These are phyloP conservation scores for Leccinum truebloodii DNA, from an alignment of 768 basidiomycete genomes.

Conservation along the genomic window DNA sequence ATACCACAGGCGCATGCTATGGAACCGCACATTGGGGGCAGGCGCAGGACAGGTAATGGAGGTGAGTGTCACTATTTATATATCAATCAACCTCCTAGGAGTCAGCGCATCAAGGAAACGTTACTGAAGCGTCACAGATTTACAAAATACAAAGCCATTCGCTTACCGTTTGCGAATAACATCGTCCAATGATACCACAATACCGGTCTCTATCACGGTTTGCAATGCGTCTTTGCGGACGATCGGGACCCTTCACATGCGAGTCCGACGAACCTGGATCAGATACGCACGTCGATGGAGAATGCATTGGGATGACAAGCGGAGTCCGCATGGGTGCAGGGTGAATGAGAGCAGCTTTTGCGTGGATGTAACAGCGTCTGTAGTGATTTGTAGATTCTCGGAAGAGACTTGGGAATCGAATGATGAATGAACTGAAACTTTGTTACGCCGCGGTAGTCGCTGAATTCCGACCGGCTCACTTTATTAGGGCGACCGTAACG, in stretches of 20 bases:
- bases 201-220: slow-evolving; percentile 26
- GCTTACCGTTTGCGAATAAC: slow-evolving; percentile 31
- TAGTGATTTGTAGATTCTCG: too few relatives aligned
- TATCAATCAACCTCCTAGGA: slow-evolving; percentile 14
- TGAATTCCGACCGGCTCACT: too few relatives aligned
- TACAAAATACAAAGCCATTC: slow-evolving; percentile 30
- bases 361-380: background rate
- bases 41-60: slow-evolving; percentile 54
- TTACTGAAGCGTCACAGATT: slow-evolving; percentile 27
- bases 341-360: slow-evolving; percentile 10
- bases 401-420: too few relatives aligned
- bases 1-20: slow-evolving; percentile 45
- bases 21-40: slow-evolving; percentile 45
- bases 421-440: too few relatives aligned
- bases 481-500: too few relatives aligned
- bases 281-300: slow-evolving; percentile 13
- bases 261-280: slow-evolving; percentile 9
- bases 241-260: slow-evolving; percentile 1
- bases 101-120: slow-evolving; percentile 20
- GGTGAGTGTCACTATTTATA: slow-evolving; percentile 24
- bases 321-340: background rate
- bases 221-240: slow-evolving; percentile 7
- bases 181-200: slow-evolving; percentile 21
- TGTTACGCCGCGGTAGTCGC: too few relatives aligned
- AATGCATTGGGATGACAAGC: slow-evolving; percentile 24